Base-by-base conservation (phyloP, 257 asterid genomes). In the Ophiorrhiza pumila region DNA sequence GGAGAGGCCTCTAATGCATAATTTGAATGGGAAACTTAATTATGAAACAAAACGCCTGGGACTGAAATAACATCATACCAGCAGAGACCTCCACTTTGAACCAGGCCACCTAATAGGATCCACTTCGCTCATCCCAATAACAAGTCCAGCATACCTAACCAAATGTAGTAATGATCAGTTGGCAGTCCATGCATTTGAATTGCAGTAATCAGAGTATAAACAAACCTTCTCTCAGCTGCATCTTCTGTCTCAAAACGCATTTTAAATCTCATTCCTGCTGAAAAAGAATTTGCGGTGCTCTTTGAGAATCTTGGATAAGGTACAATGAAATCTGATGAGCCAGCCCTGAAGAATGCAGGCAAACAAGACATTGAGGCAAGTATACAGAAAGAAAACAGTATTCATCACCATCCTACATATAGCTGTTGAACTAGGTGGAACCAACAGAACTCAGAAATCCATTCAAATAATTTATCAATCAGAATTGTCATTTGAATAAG, bases 61-160 rank as follows among this genome's bases (percentile, higher is more conserved):
- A 62, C 59, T 18, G 8, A 55, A 70, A 37, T 43, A 59, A 69
- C 31, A 1, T 60, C 86, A 53, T 84, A 95, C 99, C 99, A 90
- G 71, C 69, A 95, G 81, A 86, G 93, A 85, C 81, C 88, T 90
- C 99, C 99, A 95, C 80, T 87, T 95, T 22, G 99, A 95, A 77
- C 90, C 91, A 68, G 96, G 91, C 99, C 99, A 95, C 76, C 96
- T 83, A 66, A 79, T 85, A 49, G 96, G 96, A 80, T 95, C 99
- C 74, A 80, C 81, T 43, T 92, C 98, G 72, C 89, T 82, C 20
- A 83, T 79, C 65, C 99, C 96, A 22, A 91, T 80, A 75, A 95
- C 76, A 68, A 90, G 78, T 62, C 99, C 99, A 57, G 94, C 87
- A 83, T 80, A 85, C 91, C 96, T 84, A 89, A 64, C 31, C 79